Evolutionary conservation across 2,329 filamentous ascomycete genomes (phyloP).

Genomic region (Scedosporium dehoogii): DNA sequence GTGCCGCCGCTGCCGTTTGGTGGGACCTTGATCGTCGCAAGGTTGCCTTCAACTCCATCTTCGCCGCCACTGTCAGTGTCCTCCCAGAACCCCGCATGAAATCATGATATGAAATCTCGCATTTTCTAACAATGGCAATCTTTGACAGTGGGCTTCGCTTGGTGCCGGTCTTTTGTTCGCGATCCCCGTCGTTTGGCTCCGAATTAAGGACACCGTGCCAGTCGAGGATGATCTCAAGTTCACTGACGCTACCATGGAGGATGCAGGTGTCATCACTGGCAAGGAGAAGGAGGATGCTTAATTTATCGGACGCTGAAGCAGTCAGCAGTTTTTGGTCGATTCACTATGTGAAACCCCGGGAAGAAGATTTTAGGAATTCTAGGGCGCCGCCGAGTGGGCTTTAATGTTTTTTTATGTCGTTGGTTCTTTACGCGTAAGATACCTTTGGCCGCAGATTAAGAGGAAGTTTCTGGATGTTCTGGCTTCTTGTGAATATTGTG

Average conservation of each 20-base stretch:
- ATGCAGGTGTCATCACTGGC: conserved; percentile 38
- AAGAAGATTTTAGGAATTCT: too few relatives aligned
- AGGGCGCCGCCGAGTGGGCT: too few relatives aligned
- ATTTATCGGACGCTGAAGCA: too few relatives aligned
- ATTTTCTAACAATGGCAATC: conserved; percentile 11
- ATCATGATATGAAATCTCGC: neutral
- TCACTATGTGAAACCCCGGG: too few relatives aligned
- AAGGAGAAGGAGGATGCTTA: conserved; percentile 6
- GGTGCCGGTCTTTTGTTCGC: conserved; percentile 66
- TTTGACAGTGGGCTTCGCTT: conserved; percentile 57
- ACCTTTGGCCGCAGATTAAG: neutral
- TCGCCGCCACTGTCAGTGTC: conserved; percentile 40
- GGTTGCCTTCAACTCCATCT: conserved; percentile 60
- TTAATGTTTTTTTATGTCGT: too few relatives aligned
- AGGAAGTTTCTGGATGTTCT: too few relatives aligned
- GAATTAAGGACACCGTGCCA: conserved; percentile 71
- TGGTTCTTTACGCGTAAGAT: too few relatives aligned
- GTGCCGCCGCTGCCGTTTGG: conserved; percentile 70
- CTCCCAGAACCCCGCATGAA: conserved; percentile 5
- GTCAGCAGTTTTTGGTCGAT: too few relatives aligned
- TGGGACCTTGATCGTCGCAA: conserved; percentile 58
- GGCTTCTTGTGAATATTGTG: neutral
- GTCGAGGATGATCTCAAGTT: conserved; percentile 77
- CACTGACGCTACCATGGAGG: conserved; percentile 70
- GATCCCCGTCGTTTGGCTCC: conserved; percentile 66